These are phyloP conservation scores for Pleurotus giganteus DNA, from an alignment of 768 basidiomycete genomes.

Conservation along the genomic window DNA sequence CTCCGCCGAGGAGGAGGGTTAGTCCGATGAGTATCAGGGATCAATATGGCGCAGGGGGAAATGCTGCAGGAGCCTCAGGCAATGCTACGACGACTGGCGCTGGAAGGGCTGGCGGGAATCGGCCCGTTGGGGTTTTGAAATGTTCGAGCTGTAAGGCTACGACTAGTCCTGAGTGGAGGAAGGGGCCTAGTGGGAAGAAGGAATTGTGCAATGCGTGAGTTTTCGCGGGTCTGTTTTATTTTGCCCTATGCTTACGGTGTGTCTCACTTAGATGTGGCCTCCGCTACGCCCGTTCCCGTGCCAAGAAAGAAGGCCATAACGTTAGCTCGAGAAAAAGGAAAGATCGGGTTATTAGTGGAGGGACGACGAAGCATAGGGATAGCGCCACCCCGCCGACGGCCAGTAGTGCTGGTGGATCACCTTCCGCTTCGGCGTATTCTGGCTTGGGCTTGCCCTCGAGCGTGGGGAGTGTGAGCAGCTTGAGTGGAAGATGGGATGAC, in stretches of 20 bases:
- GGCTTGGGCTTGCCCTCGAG: not conserved
- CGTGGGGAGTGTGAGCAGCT: slow-evolving; percentile 33
- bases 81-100: slow-evolving; percentile 12
- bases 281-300: slow-evolving; percentile 82
- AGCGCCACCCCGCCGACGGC: slow-evolving; percentile 37
- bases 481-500: slow-evolving; percentile 48
- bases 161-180: slow-evolving; percentile 87
- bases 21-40: slow-evolving; percentile 53
- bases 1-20: slow-evolving; percentile 55
- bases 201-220: slow-evolving; percentile 91
- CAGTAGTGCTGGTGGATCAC: slow-evolving; percentile 6
- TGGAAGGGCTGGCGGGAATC: slow-evolving; percentile 53
- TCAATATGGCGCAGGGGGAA: slow-evolving; percentile 28
- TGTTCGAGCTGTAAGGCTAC: slow-evolving; percentile 83
- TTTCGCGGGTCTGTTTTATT: slow-evolving; percentile 12
- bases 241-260: slow-evolving; percentile 8
- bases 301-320: slow-evolving; percentile 78
- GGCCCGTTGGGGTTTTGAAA: slow-evolving; percentile 68
- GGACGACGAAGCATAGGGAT: slow-evolving; percentile 35
- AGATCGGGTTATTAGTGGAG: slow-evolving; percentile 43
- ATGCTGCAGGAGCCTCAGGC: not conserved
- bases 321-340: slow-evolving; percentile 59
- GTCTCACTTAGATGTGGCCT: slow-evolving; percentile 64
- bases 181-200: slow-evolving; percentile 87
- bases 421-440: slow-evolving; percentile 29